Evolutionary conservation across 176 grass and related monocot species (phyloP).

Genomic region (Carex cristatella): DNA sequence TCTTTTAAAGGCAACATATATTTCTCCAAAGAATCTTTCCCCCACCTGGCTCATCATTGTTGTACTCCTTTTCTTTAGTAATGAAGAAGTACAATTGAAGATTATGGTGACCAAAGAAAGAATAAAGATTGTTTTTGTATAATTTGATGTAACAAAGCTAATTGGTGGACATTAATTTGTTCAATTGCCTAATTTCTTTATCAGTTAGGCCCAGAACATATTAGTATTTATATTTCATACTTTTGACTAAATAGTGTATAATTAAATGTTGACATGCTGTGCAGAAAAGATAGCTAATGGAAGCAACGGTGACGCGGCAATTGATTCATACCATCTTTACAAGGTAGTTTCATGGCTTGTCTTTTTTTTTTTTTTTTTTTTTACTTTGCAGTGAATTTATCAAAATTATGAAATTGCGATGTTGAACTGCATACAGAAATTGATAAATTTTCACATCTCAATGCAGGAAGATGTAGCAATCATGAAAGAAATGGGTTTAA

Average conservation of each 20-base stretch:
- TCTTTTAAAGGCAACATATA: background rate
- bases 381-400: background rate
- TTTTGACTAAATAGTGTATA: background rate
- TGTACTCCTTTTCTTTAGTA: background rate
- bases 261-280: background rate
- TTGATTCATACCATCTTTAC: slow-evolving; percentile 75
- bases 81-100: background rate
- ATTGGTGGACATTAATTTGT: background rate
- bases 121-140: background rate
- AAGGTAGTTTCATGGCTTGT: slow-evolving; percentile 28
- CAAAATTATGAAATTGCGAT: background rate
- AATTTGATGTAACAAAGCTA: background rate
- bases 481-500: slow-evolving; percentile 70
- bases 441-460: slow-evolving; percentile 16
- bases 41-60: background rate
- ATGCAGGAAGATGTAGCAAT: slow-evolving; percentile 66
- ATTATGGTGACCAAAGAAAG: background rate
- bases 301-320: slow-evolving; percentile 65
- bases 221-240: background rate
- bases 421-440: background rate
- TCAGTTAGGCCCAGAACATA: background rate
- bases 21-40: background rate
- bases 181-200: background rate
- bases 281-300: slow-evolving; percentile 63
- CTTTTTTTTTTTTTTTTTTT: too few relatives aligned